Percentiles rank a stretch among this genome's conserved stretches.
These are phyloP conservation scores for Kodamaea nitidulidarum DNA, from an alignment of 805 yeast species.

Conservation along the genomic window DNA sequence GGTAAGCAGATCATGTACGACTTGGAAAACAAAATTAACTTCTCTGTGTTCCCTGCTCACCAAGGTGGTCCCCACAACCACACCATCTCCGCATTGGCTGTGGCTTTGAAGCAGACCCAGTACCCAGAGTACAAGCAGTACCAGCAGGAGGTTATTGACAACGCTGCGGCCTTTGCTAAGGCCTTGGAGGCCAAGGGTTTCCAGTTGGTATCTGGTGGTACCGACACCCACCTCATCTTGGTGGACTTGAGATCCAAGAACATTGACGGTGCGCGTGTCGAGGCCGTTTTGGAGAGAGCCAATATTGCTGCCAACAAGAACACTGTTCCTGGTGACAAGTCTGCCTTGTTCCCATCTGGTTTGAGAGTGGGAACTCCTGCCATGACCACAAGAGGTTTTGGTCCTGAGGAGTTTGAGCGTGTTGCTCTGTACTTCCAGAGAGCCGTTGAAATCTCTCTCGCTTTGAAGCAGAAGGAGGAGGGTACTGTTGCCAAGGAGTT, in stretches of 20 bases:
- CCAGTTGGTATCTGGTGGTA: slow-evolving; percentile 87
- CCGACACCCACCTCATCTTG: slow-evolving; percentile 95
- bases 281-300: slow-evolving; percentile 84
- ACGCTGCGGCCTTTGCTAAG: slow-evolving; percentile 78
- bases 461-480: slow-evolving; percentile 54
- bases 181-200: slow-evolving; percentile 72
- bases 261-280: slow-evolving; percentile 17
- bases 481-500: slow-evolving; percentile 57
- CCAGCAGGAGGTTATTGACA: slow-evolving; percentile 82
- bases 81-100: slow-evolving; percentile 95
- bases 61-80: slow-evolving; percentile 99
- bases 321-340: slow-evolving; percentile 96
- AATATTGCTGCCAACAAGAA: slow-evolving; percentile 96
- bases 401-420: slow-evolving; percentile 77
- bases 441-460: slow-evolving; percentile 65
- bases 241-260: slow-evolving; percentile 63
- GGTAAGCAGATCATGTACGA: slow-evolving; percentile 91
- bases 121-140: slow-evolving; percentile 87
- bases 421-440: slow-evolving; percentile 77
- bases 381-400: slow-evolving; percentile 95
- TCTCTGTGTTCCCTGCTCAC: slow-evolving; percentile 99
- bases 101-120: slow-evolving; percentile 91
- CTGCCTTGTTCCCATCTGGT: slow-evolving; percentile 96
- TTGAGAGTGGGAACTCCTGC: slow-evolving; percentile 98
- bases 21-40: slow-evolving; percentile 91